Conservation (phyloP, 2,329 filamentous ascomycete genomes). For the Arthroderma sp. region DNA sequence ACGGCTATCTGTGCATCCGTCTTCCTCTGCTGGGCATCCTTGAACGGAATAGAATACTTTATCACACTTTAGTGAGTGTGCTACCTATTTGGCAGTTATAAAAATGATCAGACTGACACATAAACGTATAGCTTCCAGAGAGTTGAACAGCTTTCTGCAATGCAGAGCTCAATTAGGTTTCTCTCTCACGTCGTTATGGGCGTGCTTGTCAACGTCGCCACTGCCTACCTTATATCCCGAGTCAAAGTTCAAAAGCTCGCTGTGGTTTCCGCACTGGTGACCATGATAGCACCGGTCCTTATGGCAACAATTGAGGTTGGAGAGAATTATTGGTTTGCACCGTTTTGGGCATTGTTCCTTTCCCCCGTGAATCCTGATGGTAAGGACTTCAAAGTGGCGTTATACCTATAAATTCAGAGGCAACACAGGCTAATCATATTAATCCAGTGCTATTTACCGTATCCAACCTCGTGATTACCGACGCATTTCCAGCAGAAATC, state of each 20-base stretch:
- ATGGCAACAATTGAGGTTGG: slow-evolving; percentile 9
- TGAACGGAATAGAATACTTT: slow-evolving; percentile 37
- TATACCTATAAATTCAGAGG: neutral
- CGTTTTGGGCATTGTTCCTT: slow-evolving; percentile 8
- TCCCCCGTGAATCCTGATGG: slow-evolving; percentile 11
- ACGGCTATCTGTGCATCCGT: slow-evolving; percentile 42
- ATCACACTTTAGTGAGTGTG: slow-evolving; percentile 31
- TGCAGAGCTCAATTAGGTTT: slow-evolving; percentile 35
- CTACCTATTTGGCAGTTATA: neutral
- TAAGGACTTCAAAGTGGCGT: neutral
- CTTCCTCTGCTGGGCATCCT: slow-evolving; percentile 32
- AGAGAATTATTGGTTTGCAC: slow-evolving; percentile 7
- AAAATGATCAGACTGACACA: neutral
- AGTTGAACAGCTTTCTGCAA: slow-evolving; percentile 33
- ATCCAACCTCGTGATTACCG: slow-evolving; percentile 40
- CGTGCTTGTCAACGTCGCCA: slow-evolving; percentile 6
- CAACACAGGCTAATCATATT: neutral
- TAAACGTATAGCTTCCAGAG: slow-evolving; percentile 34
- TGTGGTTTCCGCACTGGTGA: slow-evolving; percentile 8
- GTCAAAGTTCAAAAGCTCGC: slow-evolving; percentile 8
- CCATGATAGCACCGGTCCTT: slow-evolving; percentile 8
- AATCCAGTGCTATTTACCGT: slow-evolving; percentile 29
- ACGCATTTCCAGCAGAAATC: slow-evolving; percentile 41
- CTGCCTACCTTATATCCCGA: slow-evolving; percentile 8
- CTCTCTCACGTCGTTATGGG: slow-evolving; percentile 35